phyloP scores from a whole-genome alignment of 306 rosid genomes.

The apple (Malus domestica) region ASM211411v1 NC_041802.1:7885001-7885500 shows the following conservation, averaged over 20 bases:
- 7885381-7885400: neutral
- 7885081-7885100: no score
- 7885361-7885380: neutral
- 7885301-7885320: neutral
- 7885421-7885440: neutral
- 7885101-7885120: neutral
- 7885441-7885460: neutral
- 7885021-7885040: no score
- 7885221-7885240: conserved; percentile 1
- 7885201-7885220: neutral
- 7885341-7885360: neutral
- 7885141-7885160: neutral
- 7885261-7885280: neutral
- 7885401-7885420: no score
- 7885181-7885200: neutral
- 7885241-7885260: neutral
- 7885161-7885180: neutral
- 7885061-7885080: no score
- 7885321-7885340: neutral
- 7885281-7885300: neutral
- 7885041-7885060: no score
- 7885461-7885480: neutral
- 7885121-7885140: neutral
- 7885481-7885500: neutral
- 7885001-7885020: no score